Percentiles rank a stretch among this genome's conserved stretches.
Conservation (phyloP, 257 asterid genomes). For the Striga asiatica region DNA sequence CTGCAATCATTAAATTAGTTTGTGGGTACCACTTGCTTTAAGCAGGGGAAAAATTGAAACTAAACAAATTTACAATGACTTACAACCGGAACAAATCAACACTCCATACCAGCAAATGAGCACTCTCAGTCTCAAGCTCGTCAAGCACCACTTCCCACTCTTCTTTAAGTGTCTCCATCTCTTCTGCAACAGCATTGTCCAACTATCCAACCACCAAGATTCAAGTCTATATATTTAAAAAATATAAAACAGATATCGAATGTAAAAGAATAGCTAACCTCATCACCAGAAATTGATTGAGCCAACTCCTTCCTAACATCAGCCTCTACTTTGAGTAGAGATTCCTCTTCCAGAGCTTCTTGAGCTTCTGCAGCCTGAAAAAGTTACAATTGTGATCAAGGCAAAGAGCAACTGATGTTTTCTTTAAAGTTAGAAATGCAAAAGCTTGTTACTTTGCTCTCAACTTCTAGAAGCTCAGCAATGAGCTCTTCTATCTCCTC, state of each 20-base stretch:
- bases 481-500: slow-evolving; percentile 81
- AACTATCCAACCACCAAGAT: slow-evolving; percentile 29
- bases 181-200: slow-evolving; percentile 73
- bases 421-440: background rate
- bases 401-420: slow-evolving; percentile 3
- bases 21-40: background rate
- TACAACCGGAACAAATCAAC: background rate
- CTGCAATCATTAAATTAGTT: background rate
- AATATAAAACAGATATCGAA: background rate
- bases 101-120: slow-evolving; percentile 58
- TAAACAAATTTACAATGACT: background rate
- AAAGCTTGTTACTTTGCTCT: slow-evolving; percentile 51
- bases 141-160: slow-evolving; percentile 89
- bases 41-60: background rate
- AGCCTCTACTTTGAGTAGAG: slow-evolving; percentile 58
- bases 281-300: slow-evolving; percentile 50
- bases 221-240: slow-evolving; percentile 1
- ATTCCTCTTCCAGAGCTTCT: slow-evolving; percentile 86
- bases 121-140: slow-evolving; percentile 81
- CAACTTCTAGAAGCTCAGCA: slow-evolving; percentile 79
- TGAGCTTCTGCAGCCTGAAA: slow-evolving; percentile 95
- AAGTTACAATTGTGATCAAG: slow-evolving; percentile 13
- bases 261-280: slow-evolving; percentile 23
- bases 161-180: slow-evolving; percentile 68
- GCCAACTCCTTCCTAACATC: slow-evolving; percentile 86